Evolutionary conservation across 2,329 filamentous ascomycete genomes (phyloP), one percentile per base, ranked within the genome.

Genomic region (Aspergillus udagawae): DNA sequence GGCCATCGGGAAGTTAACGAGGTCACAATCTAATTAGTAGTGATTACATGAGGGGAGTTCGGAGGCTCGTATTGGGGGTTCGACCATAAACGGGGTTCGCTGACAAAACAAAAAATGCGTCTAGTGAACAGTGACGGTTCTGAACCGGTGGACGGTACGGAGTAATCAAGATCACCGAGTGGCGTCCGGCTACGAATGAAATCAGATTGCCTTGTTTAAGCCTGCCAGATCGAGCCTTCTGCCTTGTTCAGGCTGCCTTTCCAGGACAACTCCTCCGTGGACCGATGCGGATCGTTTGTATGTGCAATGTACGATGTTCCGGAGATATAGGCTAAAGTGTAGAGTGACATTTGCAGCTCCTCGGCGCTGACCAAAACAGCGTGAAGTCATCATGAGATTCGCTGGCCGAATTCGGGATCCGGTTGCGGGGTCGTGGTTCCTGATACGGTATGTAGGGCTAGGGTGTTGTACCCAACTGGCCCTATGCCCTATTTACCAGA

Each of bases 401-500:
- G 32, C 32, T 38, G 32, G 14, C 32, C 32, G 44, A 25, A 47
- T 7, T 20, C 44, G 44, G 10, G 49, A 25, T 10, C 23, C 7
- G 49, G 17, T 27, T 45, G 49, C 55, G 51, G 54, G 60, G 55
- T 51, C 29, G 20, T n/a, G 8, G 17, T 25, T 35, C 52, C 42
- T 1, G 1, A 51, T 60, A 10, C 9, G 57, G 62, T 57, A 64
- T 4, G 4, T 58, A 67, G 65, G 65, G 65, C 58, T 32, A 59
- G 65, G 57, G 54, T 17, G 25, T 0, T 29, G 0, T 10, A 25
- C 0, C 1, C 4, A 27, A 1, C 2, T 20, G 62, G 29, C 68
- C 68, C 67, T 65, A 65, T 61, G 55, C 67, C 70, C 69, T 72
- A 68, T 29, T 8, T 68, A 60, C 70, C 67, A 0, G 17, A 66